Evolutionary conservation across 768 basidiomycete species (phyloP).

Genomic region (Russula vinacea): DNA sequence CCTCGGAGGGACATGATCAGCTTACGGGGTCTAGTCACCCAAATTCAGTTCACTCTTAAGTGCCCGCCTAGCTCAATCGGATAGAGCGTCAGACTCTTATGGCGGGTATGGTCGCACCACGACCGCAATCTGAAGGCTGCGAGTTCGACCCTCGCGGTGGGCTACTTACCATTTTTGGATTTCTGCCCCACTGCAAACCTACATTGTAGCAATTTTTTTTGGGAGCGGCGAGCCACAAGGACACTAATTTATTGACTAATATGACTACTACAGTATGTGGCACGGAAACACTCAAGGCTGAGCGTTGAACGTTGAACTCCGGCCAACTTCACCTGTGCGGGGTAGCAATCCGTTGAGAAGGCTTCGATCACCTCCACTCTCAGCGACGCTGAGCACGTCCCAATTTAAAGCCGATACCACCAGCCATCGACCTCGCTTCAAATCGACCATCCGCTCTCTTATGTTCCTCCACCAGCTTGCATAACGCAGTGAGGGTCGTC

Average conservation of each 20-base stretch:
- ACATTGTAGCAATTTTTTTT: neutral
- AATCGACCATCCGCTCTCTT: constrained; percentile 32
- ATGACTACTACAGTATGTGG: too few species aligned
- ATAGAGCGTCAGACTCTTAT: constrained; percentile 67
- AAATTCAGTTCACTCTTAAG: neutral
- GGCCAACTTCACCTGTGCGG: neutral
- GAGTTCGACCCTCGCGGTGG: constrained; percentile 65
- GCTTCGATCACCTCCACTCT: constrained; percentile 33
- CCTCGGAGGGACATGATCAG: neutral
- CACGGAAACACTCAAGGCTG: neutral
- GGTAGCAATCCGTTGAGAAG: constrained; percentile 12
- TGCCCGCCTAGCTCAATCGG: constrained; percentile 66
- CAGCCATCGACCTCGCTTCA: constrained; percentile 33
- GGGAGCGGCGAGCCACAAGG: neutral
- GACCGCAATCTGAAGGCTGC: constrained; percentile 52
- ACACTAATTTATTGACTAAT: neutral
- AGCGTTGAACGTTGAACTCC: too few species aligned
- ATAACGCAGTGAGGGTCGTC: constrained; percentile 38
- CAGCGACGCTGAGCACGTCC: constrained; percentile 31
- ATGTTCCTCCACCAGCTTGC: constrained; percentile 39
- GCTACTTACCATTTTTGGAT: constrained; percentile 36
- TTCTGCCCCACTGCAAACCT: neutral
- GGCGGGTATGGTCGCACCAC: constrained; percentile 9
- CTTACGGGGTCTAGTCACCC: neutral
- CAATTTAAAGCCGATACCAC: constrained; percentile 33